Percentiles rank a stretch among this genome's conserved stretches.
Evolutionary conservation across 768 basidiomycete species (phyloP).

Genomic region (Suillus paluster): DNA sequence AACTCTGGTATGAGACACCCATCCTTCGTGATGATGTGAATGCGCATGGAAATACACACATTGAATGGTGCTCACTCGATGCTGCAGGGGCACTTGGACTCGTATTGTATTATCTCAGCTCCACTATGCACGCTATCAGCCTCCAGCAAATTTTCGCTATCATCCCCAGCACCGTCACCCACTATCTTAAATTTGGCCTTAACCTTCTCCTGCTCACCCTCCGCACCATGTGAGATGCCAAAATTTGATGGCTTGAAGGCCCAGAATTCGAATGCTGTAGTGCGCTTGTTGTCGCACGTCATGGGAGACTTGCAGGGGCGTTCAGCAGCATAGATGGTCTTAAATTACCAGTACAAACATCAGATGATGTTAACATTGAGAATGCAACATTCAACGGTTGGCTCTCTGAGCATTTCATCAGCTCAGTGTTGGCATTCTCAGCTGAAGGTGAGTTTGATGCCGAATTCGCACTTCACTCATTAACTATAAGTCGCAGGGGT

Average conservation of each 20-base stretch:
- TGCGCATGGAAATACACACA: too few relatives aligned
- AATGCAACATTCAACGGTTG: constrained; percentile 54
- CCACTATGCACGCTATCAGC: constrained; percentile 40
- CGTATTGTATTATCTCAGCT: constrained; percentile 44
- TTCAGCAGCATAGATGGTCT: constrained; percentile 49
- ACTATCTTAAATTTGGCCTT: constrained; percentile 40
- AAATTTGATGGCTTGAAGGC: constrained; percentile 31
- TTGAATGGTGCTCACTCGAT: background rate
- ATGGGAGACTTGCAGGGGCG: constrained; percentile 39
- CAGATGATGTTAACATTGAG: constrained; percentile 44
- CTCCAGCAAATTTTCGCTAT: constrained; percentile 49
- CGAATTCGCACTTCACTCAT: too few relatives aligned
- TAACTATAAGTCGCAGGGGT: too few relatives aligned
- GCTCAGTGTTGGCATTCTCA: constrained; percentile 42
- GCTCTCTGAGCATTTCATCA: constrained; percentile 45
- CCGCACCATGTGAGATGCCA: constrained; percentile 30
- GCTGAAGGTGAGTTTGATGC: constrained; percentile 14
- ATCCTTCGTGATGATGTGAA: too few relatives aligned
- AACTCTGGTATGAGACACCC: too few relatives aligned
- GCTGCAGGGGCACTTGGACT: constrained; percentile 46
- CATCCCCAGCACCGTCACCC: constrained; percentile 40
- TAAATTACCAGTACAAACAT: constrained; percentile 40
- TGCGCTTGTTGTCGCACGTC: constrained; percentile 31
- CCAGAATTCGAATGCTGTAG: constrained; percentile 32
- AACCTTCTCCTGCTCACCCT: constrained; percentile 37